Evolutionary conservation across 768 basidiomycete genomes (phyloP), one percentile per base, ranked within the genome.

Genomic region (Russula emetica): DNA sequence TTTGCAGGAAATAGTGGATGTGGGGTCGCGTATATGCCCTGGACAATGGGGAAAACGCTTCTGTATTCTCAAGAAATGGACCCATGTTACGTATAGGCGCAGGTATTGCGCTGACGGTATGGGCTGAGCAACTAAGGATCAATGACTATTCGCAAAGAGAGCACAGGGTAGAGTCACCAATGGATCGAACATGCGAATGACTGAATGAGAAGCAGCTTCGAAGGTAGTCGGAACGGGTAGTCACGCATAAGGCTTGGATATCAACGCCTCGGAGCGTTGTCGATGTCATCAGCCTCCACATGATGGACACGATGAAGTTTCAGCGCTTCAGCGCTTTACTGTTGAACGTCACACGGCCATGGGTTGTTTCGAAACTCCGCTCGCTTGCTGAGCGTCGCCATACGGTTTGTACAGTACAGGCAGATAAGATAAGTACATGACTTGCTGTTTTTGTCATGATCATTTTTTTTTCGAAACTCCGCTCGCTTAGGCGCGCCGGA

Each of bases 71-170:
- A n/a, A 13, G 8, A 24, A 52, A n/a, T 18, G 49, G n/a, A 26
- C 22, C 7, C 22, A 14, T 30, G 9, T 47, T 32, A 11, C 24
- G 18, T 10, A 16, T 11, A 4, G 53, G 24, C 22, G 38, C 38
- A 13, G 36, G 47, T 55, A 32, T 42, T 11, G 38, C 60, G 26
- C 26, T 42, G 32, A 32, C 38, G 14, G 24, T n/a, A 45, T 7
- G n/a, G 34, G 32, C 64, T 65, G 36, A 38, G 49, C 5, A 45
- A 56, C 22, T 10, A n/a, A 42, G 20, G 40, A 49, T 61, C 55
- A 57, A 51, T 45, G 9, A 6, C 3, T 45, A 30, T 45, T 28
- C 18, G 26, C 18, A 24, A 5, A 44, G 18, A 38, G 8, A n/a
- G 18, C 18, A 24, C 6, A 20, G n/a, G 11, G n/a, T n/a, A 4